phyloP scores from a whole-genome alignment of 768 basidiomycete genomes.

The Sporobolomyces pararoseus region DNA sequence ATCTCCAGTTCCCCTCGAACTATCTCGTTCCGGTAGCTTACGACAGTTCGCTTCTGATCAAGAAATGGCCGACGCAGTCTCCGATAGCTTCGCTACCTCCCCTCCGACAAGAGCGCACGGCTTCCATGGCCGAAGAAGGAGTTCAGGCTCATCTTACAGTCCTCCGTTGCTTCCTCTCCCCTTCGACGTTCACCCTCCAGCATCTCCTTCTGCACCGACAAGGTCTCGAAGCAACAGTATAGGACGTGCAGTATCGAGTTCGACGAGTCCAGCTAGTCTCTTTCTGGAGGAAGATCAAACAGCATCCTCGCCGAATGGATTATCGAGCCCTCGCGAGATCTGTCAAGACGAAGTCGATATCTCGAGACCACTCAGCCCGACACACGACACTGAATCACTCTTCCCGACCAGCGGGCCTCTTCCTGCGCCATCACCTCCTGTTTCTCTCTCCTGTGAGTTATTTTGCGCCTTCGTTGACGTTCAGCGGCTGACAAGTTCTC shows the following conservation, averaged over 20 bases:
- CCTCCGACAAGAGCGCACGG: not conserved
- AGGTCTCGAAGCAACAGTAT: constrained; percentile 13
- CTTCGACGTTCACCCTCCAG: not conserved
- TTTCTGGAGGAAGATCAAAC: constrained; percentile 21
- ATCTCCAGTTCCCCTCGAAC: not conserved
- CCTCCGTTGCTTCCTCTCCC: not conserved
- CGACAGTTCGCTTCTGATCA: constrained; percentile 5
- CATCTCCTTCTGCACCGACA: not conserved
- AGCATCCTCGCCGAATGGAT: not conserved
- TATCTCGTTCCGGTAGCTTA: not conserved
- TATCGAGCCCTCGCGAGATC: not conserved
- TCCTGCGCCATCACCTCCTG: constrained; percentile 2
- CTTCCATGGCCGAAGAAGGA: not conserved
- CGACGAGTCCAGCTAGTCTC: constrained; percentile 20
- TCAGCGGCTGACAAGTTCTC: not conserved
- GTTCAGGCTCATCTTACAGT: not conserved
- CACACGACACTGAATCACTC: not conserved
- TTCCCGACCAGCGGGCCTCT: constrained; percentile 19
- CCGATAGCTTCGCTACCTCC: not conserved
- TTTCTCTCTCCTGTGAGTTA: constrained; percentile 3
- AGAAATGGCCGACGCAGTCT: constrained; percentile 11
- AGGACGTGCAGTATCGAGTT: not conserved
- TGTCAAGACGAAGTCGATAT: not conserved
- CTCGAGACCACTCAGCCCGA: not conserved
- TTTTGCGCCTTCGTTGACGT: no score